Evolutionary conservation across 1,139 yeast genomes (phyloP), one percentile per base, ranked within the genome.

Genomic region (Geotrichum histeridarum): DNA sequence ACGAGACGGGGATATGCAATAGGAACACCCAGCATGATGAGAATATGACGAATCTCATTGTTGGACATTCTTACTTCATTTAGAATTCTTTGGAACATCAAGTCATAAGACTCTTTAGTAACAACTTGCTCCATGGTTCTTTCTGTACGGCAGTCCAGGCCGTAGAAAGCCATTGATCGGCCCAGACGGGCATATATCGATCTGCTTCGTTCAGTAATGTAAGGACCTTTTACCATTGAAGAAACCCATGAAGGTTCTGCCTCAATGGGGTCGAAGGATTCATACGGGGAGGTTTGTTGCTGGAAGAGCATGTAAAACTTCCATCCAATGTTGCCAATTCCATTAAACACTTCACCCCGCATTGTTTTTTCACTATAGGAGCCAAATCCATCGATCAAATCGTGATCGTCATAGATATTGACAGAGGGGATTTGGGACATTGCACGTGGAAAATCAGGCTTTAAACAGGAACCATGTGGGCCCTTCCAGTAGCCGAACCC

Each of bases 321-420:
- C 74, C 81, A 88, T 1, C 97, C 96, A 17, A 81, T 73, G 58
- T 79, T 78, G 8, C 97, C 97, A 43, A 91, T 77, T 9, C 84
- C 80, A 54, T 71, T 68, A 67, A 91, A 87, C 18, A 87, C 79
- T 0, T 81, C 82, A 35, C 83, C 79, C 1, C 65, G 64, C 96
- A 89, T 90, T 47, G 96, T 87, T 1, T 70, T 58, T 60, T 88
- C 87, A 48, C 77, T 76, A 70, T 91, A 91, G 1, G 96, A 86
- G 1, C 98, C 99, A 71, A 82, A 93, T 2, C 98, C 99, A 67
- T 91, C 99, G 62, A 93, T 90, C 54, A 91, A 86, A 68, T 90
- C 97, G 70, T 91, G 97, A 54, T 74, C 77, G 69, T 93, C 98
- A 71, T 74, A 90, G 41, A 91, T 81, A 67, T 90, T 91, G 54